Conservation (phyloP, 78 protist species). For the Dictyostelium firmibasis region DNA sequence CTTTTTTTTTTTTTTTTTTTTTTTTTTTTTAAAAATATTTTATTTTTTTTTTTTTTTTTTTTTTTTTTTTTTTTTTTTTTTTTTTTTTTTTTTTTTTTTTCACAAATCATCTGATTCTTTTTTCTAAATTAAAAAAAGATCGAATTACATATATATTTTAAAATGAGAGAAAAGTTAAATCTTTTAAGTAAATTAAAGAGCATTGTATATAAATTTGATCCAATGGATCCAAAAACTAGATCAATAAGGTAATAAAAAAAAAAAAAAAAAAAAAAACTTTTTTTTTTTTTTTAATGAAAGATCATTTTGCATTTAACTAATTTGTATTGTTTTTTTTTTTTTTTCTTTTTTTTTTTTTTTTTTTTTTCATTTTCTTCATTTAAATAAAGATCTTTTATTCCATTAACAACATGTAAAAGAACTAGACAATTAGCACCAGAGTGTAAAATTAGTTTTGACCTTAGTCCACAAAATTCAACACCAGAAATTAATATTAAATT, state of each 20-base stretch:
- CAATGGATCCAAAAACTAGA: background rate
- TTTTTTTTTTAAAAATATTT: background rate
- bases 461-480: background rate
- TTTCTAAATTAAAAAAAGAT: background rate
- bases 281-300: too few species aligned
- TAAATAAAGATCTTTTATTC: slow-evolving; percentile 36
- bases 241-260: slow-evolving; percentile 29
- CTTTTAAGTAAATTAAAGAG: slow-evolving; percentile 11
- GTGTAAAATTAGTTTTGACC: background rate
- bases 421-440: slow-evolving; percentile 15
- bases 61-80: slow-evolving; percentile 9
- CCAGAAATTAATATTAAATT: slow-evolving; percentile 43
- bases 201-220: slow-evolving; percentile 42
- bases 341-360: too few species aligned
- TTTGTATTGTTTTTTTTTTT: background rate
- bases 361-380: too few species aligned
- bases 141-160: background rate
- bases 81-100: background rate
- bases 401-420: slow-evolving; percentile 36
- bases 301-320: background rate
- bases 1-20: too few species aligned
- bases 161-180: slow-evolving; percentile 16
- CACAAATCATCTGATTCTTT: background rate
- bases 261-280: too few species aligned
- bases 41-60: background rate